A percentile compares a stretch with the other conserved stretches of the same genome.
Conservation (phyloP, 176 grass and related monocot species). For the Pontederia crassipes region DNA sequence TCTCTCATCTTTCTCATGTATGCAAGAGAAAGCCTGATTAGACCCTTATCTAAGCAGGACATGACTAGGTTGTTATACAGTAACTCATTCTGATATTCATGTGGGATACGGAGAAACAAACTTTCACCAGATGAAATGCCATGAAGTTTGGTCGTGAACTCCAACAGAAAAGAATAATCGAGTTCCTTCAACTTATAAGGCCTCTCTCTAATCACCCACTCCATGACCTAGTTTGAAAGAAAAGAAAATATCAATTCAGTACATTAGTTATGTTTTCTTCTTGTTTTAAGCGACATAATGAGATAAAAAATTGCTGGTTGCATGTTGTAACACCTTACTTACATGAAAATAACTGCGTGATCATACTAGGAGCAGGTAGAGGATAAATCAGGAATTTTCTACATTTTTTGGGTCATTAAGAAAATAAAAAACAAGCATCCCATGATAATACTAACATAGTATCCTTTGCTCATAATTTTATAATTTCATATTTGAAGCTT, state of each 20-base stretch:
- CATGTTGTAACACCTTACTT: too few relatives aligned
- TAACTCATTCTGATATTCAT: constrained; percentile 60
- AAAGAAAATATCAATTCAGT: neutral
- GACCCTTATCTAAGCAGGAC: constrained; percentile 49
- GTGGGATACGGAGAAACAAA: constrained; percentile 66
- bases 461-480: too few relatives aligned
- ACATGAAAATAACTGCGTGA: too few relatives aligned
- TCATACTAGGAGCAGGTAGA: too few relatives aligned
- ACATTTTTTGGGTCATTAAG: too few relatives aligned
- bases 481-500: too few relatives aligned
- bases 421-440: too few relatives aligned
- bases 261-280: neutral
- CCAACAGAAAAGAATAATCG: constrained; percentile 82
- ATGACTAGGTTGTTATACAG: constrained; percentile 93
- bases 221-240: constrained; percentile 53
- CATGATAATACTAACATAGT: too few relatives aligned
- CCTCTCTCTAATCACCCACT: constrained; percentile 93
- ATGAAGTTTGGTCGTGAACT: constrained; percentile 85
- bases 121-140: constrained; percentile 68
- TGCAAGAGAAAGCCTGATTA: constrained; percentile 70
- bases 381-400: too few relatives aligned
- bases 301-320: too few relatives aligned
- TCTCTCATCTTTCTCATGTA: constrained; percentile 98
- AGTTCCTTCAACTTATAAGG: constrained; percentile 86
- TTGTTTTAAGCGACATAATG: neutral